phyloP scores from a whole-genome alignment of 163 green algal genomes.

The Chloroidium sp. region DNA sequence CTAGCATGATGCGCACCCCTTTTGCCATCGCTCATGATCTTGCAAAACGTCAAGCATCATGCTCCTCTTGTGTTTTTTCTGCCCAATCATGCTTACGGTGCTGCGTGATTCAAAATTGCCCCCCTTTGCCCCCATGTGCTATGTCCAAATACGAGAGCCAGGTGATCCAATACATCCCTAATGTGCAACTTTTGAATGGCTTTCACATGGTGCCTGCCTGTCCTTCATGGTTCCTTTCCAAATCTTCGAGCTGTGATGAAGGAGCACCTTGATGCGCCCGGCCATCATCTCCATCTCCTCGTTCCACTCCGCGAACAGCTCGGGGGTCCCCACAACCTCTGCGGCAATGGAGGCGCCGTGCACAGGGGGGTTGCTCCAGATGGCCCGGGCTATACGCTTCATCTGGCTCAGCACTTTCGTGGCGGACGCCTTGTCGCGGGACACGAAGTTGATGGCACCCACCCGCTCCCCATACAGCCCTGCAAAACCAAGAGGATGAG shows the following conservation, averaged over 20 bases:
- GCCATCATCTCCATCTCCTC: slow-evolving; percentile 92
- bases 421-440: slow-evolving; percentile 43
- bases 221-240: too few relatives aligned
- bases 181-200: too few relatives aligned
- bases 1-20: too few relatives aligned
- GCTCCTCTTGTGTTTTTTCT: too few relatives aligned
- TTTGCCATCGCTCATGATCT: too few relatives aligned
- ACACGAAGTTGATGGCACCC: slow-evolving; percentile 83
- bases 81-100: too few relatives aligned
- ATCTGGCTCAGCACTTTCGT: slow-evolving; percentile 65
- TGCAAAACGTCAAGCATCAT: too few relatives aligned
- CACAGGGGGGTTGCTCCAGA: slow-evolving; percentile 87
- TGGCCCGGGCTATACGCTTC: slow-evolving; percentile 80
- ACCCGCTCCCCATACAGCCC: slow-evolving; percentile 86
- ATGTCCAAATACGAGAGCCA: too few relatives aligned
- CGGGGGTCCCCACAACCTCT: slow-evolving; percentile 61
- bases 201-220: too few relatives aligned
- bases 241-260: neutral
- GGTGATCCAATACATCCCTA: too few relatives aligned
- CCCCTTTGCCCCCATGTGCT: too few relatives aligned
- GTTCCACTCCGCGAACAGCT: slow-evolving; percentile 74
- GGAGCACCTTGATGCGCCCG: slow-evolving; percentile 72
- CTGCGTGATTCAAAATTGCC: too few relatives aligned
- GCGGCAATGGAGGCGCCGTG: slow-evolving; percentile 88
- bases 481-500: slow-evolving; percentile 2